Percentiles rank a stretch among this genome's conserved stretches.
These are phyloP conservation scores for Leccinum griseonigrum DNA, from an alignment of 1,284 basidiomycete genomes.

Conservation along the genomic window DNA sequence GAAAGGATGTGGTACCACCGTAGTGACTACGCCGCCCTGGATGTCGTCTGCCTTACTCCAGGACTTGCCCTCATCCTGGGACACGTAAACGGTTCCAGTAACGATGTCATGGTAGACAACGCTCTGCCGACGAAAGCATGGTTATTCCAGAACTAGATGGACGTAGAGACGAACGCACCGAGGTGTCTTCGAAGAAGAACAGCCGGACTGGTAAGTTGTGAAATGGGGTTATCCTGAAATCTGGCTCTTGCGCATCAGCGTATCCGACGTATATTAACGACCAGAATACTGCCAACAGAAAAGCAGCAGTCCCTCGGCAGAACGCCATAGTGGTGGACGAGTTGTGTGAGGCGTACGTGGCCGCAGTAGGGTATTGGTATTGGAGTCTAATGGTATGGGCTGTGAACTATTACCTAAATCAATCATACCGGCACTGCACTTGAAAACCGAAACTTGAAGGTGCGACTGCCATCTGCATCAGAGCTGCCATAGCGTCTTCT, in stretches of 20 bases:
- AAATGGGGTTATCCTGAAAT: constrained; percentile 49
- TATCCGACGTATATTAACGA: constrained; percentile 28
- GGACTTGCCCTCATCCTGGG: constrained; percentile 85
- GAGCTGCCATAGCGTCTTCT: too few relatives aligned
- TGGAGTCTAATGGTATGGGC: neutral
- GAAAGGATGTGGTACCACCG: constrained; percentile 88
- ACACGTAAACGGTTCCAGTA: constrained; percentile 71
- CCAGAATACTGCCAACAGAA: constrained; percentile 33
- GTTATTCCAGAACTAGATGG: neutral
- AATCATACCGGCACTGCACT: neutral
- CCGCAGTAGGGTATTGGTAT: constrained; percentile 8
- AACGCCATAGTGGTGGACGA: constrained; percentile 35
- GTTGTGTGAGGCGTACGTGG: constrained; percentile 11
- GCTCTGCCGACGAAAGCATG: constrained; percentile 42
- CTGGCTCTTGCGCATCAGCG: constrained; percentile 39
- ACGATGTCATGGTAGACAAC: constrained; percentile 82
- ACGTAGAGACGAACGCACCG: constrained; percentile 45
- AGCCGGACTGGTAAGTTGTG: constrained; percentile 77
- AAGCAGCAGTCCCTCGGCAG: constrained; percentile 34
- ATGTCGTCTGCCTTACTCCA: constrained; percentile 71
- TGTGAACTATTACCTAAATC: neutral
- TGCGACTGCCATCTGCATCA: too few relatives aligned
- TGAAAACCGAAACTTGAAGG: neutral
- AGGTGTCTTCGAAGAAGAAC: constrained; percentile 92
- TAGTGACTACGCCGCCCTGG: constrained; percentile 57